These are phyloP conservation scores for Oryza glaberrima DNA, from an alignment of 176 grass and related monocot species.

Conservation along the genomic window DNA sequence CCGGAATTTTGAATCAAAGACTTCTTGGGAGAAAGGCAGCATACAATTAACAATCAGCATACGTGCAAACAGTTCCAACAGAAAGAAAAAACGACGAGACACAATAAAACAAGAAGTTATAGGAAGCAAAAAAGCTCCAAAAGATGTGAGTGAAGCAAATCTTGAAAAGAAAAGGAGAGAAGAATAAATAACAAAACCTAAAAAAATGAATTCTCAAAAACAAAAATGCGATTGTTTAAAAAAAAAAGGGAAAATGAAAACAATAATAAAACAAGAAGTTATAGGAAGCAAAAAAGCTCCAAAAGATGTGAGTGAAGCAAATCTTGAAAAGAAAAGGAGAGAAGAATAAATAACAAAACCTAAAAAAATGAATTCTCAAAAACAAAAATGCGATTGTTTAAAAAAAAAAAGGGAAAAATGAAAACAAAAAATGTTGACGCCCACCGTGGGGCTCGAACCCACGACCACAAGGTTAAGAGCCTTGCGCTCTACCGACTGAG, in stretches of 20 bases:
- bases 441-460: constrained; percentile 81
- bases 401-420: background rate
- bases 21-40: too few species aligned
- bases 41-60: background rate
- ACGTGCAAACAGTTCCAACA: background rate
- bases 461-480: constrained; percentile 54
- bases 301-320: background rate
- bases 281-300: background rate
- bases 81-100: background rate
- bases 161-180: background rate
- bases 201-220: too few species aligned
- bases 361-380: background rate
- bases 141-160: background rate
- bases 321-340: background rate
- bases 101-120: background rate
- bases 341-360: background rate
- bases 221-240: too few species aligned
- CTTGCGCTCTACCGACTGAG: constrained; percentile 54
- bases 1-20: too few species aligned
- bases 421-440: background rate
- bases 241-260: background rate
- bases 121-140: background rate
- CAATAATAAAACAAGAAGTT: background rate
- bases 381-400: too few species aligned
- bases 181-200: too few species aligned